phyloP scores from a whole-genome alignment of 2,329 filamentous ascomycete genomes.

The Graphiopsis chlorocephala region DNA sequence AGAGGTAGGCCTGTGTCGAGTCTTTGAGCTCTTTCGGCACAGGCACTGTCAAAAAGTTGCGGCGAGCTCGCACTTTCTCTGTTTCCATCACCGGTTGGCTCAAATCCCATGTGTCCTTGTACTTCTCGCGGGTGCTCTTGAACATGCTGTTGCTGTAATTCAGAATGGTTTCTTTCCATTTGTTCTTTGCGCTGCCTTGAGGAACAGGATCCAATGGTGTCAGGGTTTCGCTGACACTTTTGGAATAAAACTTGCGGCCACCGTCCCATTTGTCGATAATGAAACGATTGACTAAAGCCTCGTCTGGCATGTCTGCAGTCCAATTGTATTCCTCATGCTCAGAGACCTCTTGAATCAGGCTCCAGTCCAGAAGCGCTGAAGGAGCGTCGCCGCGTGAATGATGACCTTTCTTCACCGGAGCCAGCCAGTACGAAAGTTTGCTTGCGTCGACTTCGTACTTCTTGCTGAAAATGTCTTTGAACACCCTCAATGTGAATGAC shows the following conservation, averaged over 20 bases:
- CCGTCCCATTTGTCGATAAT: conserved; percentile 58
- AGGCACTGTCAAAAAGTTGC: conserved; percentile 75
- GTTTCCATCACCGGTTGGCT: conserved; percentile 81
- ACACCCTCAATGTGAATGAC: conserved; percentile 71
- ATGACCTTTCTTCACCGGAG: conserved; percentile 47
- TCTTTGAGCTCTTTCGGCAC: conserved; percentile 52
- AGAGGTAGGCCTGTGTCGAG: conserved; percentile 59
- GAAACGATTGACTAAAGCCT: conserved; percentile 50
- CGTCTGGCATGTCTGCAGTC: conserved; percentile 39
- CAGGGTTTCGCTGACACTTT: conserved; percentile 48
- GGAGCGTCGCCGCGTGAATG: not conserved
- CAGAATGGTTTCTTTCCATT: conserved; percentile 62
- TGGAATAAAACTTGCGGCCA: conserved; percentile 57
- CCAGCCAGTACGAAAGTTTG: conserved; percentile 80
- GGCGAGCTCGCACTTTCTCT: conserved; percentile 69
- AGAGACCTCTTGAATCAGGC: conserved; percentile 46
- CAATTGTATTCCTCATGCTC: conserved; percentile 44
- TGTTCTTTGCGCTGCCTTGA: conserved; percentile 45
- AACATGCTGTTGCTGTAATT: conserved; percentile 81
- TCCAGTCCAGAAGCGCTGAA: conserved; percentile 57
- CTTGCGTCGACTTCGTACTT: conserved; percentile 62
- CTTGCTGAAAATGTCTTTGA: conserved; percentile 87
- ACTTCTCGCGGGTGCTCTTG: conserved; percentile 54
- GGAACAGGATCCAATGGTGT: conserved; percentile 66
- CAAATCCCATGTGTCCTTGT: conserved; percentile 53